Evolutionary conservation across 352 stramenopile genomes (phyloP).

Genomic region (Phytophthora uliginosa): DNA sequence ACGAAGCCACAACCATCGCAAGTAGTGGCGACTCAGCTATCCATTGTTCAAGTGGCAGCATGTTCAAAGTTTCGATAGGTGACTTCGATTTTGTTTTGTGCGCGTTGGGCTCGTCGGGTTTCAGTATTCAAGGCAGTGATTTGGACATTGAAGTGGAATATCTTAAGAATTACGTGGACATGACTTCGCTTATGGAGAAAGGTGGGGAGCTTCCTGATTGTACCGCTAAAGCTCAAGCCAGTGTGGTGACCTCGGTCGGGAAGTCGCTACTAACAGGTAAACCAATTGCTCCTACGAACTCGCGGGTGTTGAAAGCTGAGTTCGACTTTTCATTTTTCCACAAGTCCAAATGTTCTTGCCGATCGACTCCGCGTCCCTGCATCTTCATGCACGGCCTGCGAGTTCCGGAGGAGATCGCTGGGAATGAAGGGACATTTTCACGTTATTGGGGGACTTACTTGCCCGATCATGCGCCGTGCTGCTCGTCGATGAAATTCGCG

Average conservation of each 20-base stretch:
- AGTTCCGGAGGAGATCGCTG: constrained; percentile 3
- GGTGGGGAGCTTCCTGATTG: neutral
- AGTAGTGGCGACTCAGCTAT: neutral
- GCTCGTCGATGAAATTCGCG: constrained; percentile 29
- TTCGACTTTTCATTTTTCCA: constrained; percentile 6
- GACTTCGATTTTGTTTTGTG: constrained; percentile 11
- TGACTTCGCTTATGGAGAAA: neutral
- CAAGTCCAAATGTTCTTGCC: constrained; percentile 18
- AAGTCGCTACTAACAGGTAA: neutral
- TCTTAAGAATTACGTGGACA: constrained; percentile 4
- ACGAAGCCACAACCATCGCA: constrained; percentile 2
- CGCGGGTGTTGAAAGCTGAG: constrained; percentile 7
- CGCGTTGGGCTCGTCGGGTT: constrained; percentile 21
- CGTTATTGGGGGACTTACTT: constrained; percentile 30
- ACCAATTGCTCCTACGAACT: neutral
- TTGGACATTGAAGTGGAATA: constrained; percentile 16
- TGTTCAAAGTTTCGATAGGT: constrained; percentile 30
- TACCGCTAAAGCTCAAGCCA: constrained; percentile 2
- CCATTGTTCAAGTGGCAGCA: constrained; percentile 22
- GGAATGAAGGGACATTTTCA: constrained; percentile 5
- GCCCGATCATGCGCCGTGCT: constrained; percentile 35
- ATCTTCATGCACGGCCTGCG: constrained; percentile 36
- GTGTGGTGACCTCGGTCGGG: neutral
- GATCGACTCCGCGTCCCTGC: constrained; percentile 21
- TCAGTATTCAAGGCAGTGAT: constrained; percentile 14